A percentile compares a stretch with the other conserved stretches of the same genome.
Evolutionary conservation across 2,329 filamentous ascomycete species (phyloP).

Genomic region (Ceratocystis ficicola): DNA sequence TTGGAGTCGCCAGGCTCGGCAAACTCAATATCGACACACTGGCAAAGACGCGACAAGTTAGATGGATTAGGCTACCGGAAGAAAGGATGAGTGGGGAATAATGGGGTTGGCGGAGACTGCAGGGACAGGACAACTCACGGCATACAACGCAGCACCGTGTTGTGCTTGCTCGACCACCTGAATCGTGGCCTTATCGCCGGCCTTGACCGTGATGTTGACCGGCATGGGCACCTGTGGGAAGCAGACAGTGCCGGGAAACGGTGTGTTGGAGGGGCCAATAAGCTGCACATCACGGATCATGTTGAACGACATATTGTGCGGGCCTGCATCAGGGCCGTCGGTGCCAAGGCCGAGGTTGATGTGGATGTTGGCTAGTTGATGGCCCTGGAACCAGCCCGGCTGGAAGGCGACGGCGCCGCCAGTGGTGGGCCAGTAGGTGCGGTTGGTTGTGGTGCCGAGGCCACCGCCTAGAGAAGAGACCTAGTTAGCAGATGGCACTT

Average conservation of each 20-base stretch:
- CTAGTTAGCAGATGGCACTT: slow-evolving; percentile 6
- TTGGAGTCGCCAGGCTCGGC: slow-evolving; percentile 58
- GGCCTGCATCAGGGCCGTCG: slow-evolving; percentile 49
- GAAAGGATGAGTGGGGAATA: background rate
- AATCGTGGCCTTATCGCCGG: slow-evolving; percentile 83
- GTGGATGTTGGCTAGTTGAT: slow-evolving; percentile 70
- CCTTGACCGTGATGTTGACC: slow-evolving; percentile 52
- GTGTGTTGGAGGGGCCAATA: slow-evolving; percentile 63
- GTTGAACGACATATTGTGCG: slow-evolving; percentile 73
- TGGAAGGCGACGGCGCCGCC: slow-evolving; percentile 85
- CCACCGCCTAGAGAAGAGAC: slow-evolving; percentile 57
- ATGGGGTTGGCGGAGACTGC: background rate
- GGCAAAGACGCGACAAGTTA: too few relatives aligned
- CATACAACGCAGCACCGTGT: slow-evolving; percentile 73
- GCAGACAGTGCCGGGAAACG: slow-evolving; percentile 83
- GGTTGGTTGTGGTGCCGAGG: slow-evolving; percentile 61
- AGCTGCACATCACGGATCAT: slow-evolving; percentile 77
- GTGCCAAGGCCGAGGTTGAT: slow-evolving; percentile 82
- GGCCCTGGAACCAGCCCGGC: slow-evolving; percentile 92
- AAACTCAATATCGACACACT: slow-evolving; percentile 95
- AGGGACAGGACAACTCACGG: slow-evolving; percentile 41
- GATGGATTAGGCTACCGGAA: background rate
- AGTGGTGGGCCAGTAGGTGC: slow-evolving; percentile 79
- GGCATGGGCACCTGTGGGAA: slow-evolving; percentile 82
- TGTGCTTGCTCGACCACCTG: slow-evolving; percentile 73